Evolutionary conservation across 2,329 filamentous ascomycete genomes (phyloP).

Genomic region (Ceratocystis colombiana): DNA sequence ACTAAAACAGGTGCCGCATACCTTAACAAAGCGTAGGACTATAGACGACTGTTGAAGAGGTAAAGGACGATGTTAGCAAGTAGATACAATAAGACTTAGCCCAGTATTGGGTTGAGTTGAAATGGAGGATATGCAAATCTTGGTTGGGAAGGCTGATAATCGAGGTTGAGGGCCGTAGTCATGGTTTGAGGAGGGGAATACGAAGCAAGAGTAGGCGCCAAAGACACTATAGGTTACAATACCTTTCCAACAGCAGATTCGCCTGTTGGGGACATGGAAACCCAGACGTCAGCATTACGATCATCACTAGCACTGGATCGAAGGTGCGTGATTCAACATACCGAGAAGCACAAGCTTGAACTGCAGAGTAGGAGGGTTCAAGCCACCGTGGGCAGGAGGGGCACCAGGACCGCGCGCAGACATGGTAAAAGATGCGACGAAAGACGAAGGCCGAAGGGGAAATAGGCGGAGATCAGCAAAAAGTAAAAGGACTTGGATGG

Average conservation of each 20-base stretch:
- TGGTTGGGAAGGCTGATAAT: neutral
- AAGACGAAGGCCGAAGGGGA: neutral
- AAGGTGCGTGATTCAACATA: slow-evolving; percentile 39
- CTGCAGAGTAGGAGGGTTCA: slow-evolving; percentile 86
- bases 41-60: slow-evolving; percentile 65
- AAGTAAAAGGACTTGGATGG: neutral
- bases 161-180: neutral
- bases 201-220: slow-evolving; percentile 2
- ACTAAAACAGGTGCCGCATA: slow-evolving; percentile 35
- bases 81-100: neutral
- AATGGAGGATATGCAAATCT: neutral
- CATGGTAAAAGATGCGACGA: slow-evolving; percentile 48
- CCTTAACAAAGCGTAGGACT: slow-evolving; percentile 96
- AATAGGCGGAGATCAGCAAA: neutral
- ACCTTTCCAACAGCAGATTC: slow-evolving; percentile 99
- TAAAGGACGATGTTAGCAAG: slow-evolving; percentile 28
- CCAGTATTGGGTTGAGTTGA: neutral
- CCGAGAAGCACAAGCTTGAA: slow-evolving; percentile 97
- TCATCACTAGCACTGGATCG: slow-evolving; percentile 58
- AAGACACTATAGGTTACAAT: slow-evolving; percentile 28
- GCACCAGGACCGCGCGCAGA: slow-evolving; percentile 56
- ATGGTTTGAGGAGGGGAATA: neutral
- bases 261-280: slow-evolving; percentile 39
- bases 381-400: slow-evolving; percentile 51
- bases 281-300: slow-evolving; percentile 53